A percentile compares a stretch with the other conserved stretches of the same genome.
These are phyloP conservation scores for Hsuehochloa calcarea DNA, from an alignment of 176 grass and related monocot species.

Conservation along the genomic window DNA sequence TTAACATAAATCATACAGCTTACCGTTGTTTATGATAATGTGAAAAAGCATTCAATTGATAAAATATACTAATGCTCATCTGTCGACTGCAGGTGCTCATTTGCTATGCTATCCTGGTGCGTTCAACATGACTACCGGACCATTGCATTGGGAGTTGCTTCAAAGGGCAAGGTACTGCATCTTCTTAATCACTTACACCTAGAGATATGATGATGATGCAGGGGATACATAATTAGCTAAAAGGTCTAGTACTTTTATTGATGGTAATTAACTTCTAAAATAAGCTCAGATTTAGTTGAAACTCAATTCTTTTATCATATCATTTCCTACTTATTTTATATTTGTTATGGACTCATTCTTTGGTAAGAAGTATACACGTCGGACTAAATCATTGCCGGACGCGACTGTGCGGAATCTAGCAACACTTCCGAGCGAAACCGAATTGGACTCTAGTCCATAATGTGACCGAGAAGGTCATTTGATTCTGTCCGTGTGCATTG, in stretches of 20 bases:
- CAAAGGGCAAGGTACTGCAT: conserved; percentile 82
- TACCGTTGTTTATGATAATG: neutral
- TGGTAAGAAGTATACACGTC: too few species aligned
- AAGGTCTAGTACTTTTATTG: neutral
- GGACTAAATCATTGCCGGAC: too few species aligned
- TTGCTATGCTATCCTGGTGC: conserved; percentile 98
- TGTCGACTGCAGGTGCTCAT: conserved; percentile 64
- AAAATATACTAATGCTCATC: neutral
- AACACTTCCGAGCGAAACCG: too few species aligned
- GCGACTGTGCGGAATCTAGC: too few species aligned
- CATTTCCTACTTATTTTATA: conserved; percentile 11
- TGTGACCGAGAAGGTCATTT: too few species aligned
- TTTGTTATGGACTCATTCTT: too few species aligned
- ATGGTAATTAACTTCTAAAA: neutral
- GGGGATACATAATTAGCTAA: neutral
- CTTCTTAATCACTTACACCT: conserved; percentile 26
- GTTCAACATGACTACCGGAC: conserved; percentile 99
- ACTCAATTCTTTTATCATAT: neutral
- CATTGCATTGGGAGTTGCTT: conserved; percentile 93
- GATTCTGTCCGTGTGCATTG: too few species aligned
- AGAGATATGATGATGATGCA: neutral
- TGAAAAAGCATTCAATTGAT: neutral
- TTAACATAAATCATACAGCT: neutral
- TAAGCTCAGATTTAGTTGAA: neutral
- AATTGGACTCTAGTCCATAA: too few species aligned